Conservation (phyloP, 2,329 filamentous ascomycete species). For the Claviceps africana region DNA sequence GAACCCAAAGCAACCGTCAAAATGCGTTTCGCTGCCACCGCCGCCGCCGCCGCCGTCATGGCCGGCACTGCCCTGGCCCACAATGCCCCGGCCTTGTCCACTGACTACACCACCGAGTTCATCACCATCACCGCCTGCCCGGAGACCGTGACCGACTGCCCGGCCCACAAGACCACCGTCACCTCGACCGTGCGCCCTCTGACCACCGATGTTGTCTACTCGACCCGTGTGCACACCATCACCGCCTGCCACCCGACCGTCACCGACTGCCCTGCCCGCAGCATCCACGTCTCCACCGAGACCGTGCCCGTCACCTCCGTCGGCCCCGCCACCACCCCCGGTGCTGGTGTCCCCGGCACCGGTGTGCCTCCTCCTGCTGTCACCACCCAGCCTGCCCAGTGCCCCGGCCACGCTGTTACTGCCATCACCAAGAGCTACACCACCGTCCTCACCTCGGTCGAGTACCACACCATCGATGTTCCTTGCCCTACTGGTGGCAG, state of each 20-base stretch:
- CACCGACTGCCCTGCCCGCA: constrained; percentile 43
- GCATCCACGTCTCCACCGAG: constrained; percentile 23
- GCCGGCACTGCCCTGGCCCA: constrained; percentile 20
- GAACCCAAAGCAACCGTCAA: constrained; percentile 29
- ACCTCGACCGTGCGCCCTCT: constrained; percentile 25
- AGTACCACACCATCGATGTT: constrained; percentile 35
- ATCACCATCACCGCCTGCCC: constrained; percentile 49
- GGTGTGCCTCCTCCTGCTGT: constrained; percentile 9
- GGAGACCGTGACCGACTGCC: constrained; percentile 48
- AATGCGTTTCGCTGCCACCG: constrained; percentile 46
- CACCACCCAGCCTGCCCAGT: constrained; percentile 3
- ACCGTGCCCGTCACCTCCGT: constrained; percentile 12
- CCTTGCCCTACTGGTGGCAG: constrained; percentile 29
- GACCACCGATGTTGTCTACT: constrained; percentile 41
- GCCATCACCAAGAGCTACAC: constrained; percentile 42
- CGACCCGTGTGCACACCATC: constrained; percentile 46
- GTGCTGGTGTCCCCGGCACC: neutral
- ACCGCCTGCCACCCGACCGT: constrained; percentile 46
- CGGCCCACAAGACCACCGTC: constrained; percentile 27
- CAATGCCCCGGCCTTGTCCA: constrained; percentile 15
- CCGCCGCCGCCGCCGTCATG: constrained; percentile 20
- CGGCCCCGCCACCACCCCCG: neutral
- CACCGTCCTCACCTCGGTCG: constrained; percentile 39
- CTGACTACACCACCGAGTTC: constrained; percentile 43
- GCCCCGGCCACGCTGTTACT: constrained; percentile 28